Base-by-base conservation (phyloP, 768 basidiomycete genomes). In the Boletus tylopilopsis region DNA sequence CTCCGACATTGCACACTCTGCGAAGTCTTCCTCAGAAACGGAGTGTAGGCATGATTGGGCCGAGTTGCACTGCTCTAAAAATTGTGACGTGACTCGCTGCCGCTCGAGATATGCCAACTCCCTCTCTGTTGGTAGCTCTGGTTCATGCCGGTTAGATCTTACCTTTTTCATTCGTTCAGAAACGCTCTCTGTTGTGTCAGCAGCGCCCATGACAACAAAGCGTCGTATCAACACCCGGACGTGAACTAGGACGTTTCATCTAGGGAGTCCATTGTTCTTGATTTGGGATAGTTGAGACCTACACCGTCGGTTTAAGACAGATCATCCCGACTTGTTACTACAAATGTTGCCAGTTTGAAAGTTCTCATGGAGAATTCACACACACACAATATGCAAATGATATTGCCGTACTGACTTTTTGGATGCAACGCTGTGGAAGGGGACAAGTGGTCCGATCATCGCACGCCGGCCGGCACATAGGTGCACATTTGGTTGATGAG, bases 41-140 rank as follows among this genome's bases (percentile, higher is more conserved):
- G 35, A 27, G 41, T 27, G 35, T 4, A 9, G 4, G 18, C 24
- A 24, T 29, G 10, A 29, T 29, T 22, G 41, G n/a, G n/a, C n/a
- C n/a, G n/a, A n/a, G n/a, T n/a, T n/a, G n/a, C n/a, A n/a, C 13
- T 12, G 25, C 25, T 22, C 16, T n/a, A 27, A 24, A 37, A 22
- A 12, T 22, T n/a, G 25, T 33, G 44, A 44, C 40, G 44, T 43
- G 55, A 51, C 24, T 34, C 30, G 44, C 46, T 27, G 32, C 46
- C 32, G 32, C 25, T 19, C 50, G 53, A 47, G 36, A 47, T 6
- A 24, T n/a, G 29, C 29, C 29, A 30, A 6, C 6, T 30, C 29
- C 7, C 29, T 6, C 29, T 30, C 29, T 6, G 12, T 6, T 6
- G 7, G 6, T 6, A 30, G 29, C 29, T 6, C 33, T 34, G 33